Base-by-base conservation (phyloP, 441 rosid genomes). In the Gossypium schwendimanii region DNA sequence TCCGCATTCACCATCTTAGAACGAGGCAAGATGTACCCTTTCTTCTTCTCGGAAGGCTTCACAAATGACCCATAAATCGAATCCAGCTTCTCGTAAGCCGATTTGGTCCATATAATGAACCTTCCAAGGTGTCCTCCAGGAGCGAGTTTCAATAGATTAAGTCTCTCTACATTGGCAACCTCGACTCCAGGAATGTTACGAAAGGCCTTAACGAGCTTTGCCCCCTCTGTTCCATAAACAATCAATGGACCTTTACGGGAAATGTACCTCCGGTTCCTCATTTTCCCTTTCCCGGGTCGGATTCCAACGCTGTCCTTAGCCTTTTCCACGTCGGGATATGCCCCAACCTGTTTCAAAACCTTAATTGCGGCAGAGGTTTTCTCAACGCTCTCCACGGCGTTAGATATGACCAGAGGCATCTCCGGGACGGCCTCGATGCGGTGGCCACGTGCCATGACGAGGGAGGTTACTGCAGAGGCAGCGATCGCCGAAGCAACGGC, bases 61-160 rank as follows among this genome's bases (percentile, higher is more conserved):
- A 91, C 96, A 10, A 94, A 91, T 0, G 93, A 77, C 0, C 99
- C 99, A 10, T 89, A 94, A 72, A 94, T 89, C 0, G 87, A 77
- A 50, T 92, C 99, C 1, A 94, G 86, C 85, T 87, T 94, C 86
- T 92, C 96, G 1, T 91, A 86, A 4, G 99, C 98, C 2, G 94
- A 86, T 31, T 92, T 91, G 0, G 99, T 92, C 99, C 99, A 94
- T 58, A 94, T 80, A 41, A 94, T 89, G 14, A 94, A 92, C 55
- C 97, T 76, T 0, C 99, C 99, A 0, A 94, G 84, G 68, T 94
- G 99, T 20, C 99, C 99, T 72, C 98, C 98, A 2, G 99, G 98
- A 10, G 99, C 98, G 0, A 94, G 86, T 83, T 91, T 94, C 81
- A 92, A 64, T 41, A 94, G 79, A 68, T 84, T 92, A 24, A 94